Evolutionary conservation across 306 rosid species (phyloP).

Genomic region (Purshia tridentata): DNA sequence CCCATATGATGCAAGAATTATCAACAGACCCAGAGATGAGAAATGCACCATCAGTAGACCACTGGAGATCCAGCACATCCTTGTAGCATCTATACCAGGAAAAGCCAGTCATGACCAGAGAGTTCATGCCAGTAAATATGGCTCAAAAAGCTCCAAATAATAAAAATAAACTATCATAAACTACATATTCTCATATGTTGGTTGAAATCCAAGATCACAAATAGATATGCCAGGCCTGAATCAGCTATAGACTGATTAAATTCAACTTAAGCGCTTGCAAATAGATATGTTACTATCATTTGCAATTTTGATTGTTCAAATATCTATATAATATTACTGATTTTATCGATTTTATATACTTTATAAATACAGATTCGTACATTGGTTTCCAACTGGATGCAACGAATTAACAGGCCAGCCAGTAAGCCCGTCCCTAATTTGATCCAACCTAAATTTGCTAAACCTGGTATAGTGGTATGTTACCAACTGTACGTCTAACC

Average conservation of each 20-base stretch:
- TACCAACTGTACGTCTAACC: neutral
- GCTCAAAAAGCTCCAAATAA: neutral
- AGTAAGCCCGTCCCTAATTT: neutral
- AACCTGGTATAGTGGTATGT: too few relatives aligned
- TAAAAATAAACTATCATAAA: neutral
- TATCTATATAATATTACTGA: neutral
- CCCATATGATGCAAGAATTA: conserved; percentile 95
- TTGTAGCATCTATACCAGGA: conserved; percentile 64
- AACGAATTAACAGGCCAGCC: neutral
- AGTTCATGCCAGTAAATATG: conserved; percentile 14
- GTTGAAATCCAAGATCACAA: neutral
- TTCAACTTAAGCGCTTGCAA: neutral
- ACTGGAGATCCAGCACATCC: conserved; percentile 84
- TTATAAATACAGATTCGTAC: neutral
- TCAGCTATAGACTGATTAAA: neutral
- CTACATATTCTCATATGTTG: too few relatives aligned
- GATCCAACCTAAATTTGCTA: neutral
- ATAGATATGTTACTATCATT: neutral
- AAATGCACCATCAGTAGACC: conserved; percentile 74
- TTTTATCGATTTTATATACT: neutral
- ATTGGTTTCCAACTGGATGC: neutral
- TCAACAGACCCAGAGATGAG: conserved; percentile 91
- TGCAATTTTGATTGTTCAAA: neutral
- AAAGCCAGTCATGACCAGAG: conserved; percentile 16
- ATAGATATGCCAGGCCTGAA: neutral